Percentiles rank a stretch among this genome's conserved stretches.
phyloP scores from a whole-genome alignment of 495 filamentous ascomycete genomes.

The Aspergillus carlsbadensis region DNA sequence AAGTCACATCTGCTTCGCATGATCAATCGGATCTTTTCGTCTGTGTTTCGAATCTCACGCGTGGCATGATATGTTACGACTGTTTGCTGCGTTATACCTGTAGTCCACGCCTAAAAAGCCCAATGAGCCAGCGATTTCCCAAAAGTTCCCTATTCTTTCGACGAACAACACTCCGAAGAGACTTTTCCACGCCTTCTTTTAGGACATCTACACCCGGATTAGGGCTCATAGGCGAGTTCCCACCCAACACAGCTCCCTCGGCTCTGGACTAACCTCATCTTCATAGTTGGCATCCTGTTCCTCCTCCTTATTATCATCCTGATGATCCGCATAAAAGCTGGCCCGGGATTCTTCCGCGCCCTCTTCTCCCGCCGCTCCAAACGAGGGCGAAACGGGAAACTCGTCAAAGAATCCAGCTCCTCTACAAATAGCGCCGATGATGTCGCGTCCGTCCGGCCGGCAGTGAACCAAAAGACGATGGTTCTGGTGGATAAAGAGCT shows the following conservation, averaged over 20 bases:
- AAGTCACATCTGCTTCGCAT: conserved; percentile 1
- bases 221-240: background rate
- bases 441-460: background rate
- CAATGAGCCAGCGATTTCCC: too few species aligned
- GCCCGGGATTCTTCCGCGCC: conserved; percentile 1
- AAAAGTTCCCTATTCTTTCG: too few species aligned
- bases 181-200: too few species aligned
- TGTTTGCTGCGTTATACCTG: too few species aligned
- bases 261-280: background rate
- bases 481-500: conserved; percentile 6
- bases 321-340: conserved; percentile 5
- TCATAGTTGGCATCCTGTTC: background rate
- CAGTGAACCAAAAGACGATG: background rate
- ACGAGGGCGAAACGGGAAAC: background rate
- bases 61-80: background rate
- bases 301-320: background rate
- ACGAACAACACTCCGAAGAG: too few species aligned
- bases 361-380: conserved; percentile 12
- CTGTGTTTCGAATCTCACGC: background rate
- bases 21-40: background rate
- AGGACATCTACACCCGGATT: too few species aligned
- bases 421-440: background rate
- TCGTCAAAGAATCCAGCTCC: background rate
- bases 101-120: too few species aligned
- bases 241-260: background rate